phyloP scores from a whole-genome alignment of 2,329 filamentous ascomycete genomes.

The Ophiostoma tasmaniense region DNA sequence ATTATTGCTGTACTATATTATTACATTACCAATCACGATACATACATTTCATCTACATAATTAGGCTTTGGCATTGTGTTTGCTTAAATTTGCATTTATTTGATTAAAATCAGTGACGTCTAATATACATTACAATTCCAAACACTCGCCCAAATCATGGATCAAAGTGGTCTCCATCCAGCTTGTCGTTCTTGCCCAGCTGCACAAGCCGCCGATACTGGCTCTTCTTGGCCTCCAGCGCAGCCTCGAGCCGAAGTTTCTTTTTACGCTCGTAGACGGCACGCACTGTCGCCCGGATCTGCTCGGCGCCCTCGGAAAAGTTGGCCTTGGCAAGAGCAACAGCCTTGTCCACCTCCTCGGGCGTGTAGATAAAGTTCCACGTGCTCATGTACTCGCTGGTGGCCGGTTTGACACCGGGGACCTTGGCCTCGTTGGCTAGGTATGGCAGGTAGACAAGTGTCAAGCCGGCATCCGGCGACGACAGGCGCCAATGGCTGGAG shows the following conservation, averaged over 20 bases:
- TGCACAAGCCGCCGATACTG: slow-evolving; percentile 40
- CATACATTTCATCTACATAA: slow-evolving; percentile 6
- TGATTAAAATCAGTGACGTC: background rate
- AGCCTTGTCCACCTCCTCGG: slow-evolving; percentile 79
- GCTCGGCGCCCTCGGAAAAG: slow-evolving; percentile 71
- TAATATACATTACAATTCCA: background rate
- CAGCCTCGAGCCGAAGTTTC: slow-evolving; percentile 48
- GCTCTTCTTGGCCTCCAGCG: slow-evolving; percentile 28
- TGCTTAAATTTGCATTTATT: background rate
- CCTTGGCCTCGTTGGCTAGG: slow-evolving; percentile 64
- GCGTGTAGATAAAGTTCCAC: slow-evolving; percentile 96
- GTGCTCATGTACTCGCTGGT: slow-evolving; percentile 82
- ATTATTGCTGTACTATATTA: slow-evolving; percentile 3
- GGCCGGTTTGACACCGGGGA: slow-evolving; percentile 73
- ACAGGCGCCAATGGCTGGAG: slow-evolving; percentile 59
- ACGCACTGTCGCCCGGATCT: slow-evolving; percentile 67
- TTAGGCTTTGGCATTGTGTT: background rate
- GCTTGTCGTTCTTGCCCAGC: slow-evolving; percentile 43
- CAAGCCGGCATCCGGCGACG: slow-evolving; percentile 72
- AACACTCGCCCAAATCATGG: background rate
- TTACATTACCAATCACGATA: slow-evolving; percentile 11
- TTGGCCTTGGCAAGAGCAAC: slow-evolving; percentile 77
- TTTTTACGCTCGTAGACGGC: slow-evolving; percentile 94
- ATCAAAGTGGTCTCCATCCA: slow-evolving; percentile 60
- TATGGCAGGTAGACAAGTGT: slow-evolving; percentile 87